These are phyloP conservation scores for Sporothrix luriei DNA, from an alignment of 2,329 filamentous ascomycete species.

Conservation along the genomic window DNA sequence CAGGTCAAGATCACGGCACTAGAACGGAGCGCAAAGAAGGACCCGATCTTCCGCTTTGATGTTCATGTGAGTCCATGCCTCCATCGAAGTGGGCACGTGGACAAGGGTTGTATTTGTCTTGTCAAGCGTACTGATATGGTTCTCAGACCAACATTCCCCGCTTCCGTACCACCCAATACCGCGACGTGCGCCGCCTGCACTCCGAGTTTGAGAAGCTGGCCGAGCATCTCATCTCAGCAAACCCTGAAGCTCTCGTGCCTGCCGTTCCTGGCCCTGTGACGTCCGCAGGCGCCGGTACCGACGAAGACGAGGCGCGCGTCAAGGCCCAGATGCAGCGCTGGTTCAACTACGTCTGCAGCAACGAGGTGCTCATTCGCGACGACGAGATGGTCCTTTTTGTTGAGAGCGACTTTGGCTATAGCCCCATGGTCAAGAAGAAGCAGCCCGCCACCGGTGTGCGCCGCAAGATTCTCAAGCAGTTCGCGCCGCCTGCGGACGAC, in stretches of 20 bases:
- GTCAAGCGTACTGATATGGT: not conserved
- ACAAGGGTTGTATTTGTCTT: not conserved
- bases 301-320: conserved; percentile 88
- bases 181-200: conserved; percentile 92
- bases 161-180: conserved; percentile 96
- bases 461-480: conserved; percentile 95
- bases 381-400: conserved; percentile 98
- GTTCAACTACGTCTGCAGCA: conserved; percentile 91
- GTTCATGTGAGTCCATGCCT: conserved; percentile 74
- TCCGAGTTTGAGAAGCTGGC: conserved; percentile 96
- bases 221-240: conserved; percentile 94
- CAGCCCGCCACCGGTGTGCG: conserved; percentile 95
- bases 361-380: conserved; percentile 89
- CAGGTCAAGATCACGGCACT: conserved; percentile 94
- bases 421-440: conserved; percentile 90
- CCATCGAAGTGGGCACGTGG: not conserved
- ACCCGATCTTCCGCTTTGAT: conserved; percentile 92
- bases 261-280: conserved; percentile 94
- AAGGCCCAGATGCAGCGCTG: conserved; percentile 90
- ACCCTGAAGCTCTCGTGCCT: conserved; percentile 91
- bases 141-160: conserved; percentile 93
- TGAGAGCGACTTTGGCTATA: conserved; percentile 99
- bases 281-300: conserved; percentile 90
- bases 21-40: conserved; percentile 91
- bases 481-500: conserved; percentile 94